Evolutionary conservation across 495 filamentous ascomycete genomes (phyloP).

Genomic region (Collariella sp.): DNA sequence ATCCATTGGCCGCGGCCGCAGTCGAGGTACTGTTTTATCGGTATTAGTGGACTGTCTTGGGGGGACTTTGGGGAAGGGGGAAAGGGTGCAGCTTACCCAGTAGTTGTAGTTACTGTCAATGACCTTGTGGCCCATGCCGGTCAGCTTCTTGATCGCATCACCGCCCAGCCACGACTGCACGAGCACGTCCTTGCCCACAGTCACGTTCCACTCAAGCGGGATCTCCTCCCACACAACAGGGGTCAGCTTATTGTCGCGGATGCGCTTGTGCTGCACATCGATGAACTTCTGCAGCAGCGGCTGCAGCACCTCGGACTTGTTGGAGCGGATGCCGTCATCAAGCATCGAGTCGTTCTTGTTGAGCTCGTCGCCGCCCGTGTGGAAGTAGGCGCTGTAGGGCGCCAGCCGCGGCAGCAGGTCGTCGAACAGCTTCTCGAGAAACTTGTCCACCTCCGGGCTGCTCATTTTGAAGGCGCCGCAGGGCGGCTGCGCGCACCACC

Average conservation of each 20-base stretch:
- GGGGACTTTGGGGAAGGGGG: too few relatives aligned
- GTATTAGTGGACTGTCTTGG: conserved; percentile 8
- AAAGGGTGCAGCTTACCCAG: conserved; percentile 43
- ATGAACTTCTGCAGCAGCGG: conserved; percentile 66
- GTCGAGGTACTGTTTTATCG: conserved; percentile 56
- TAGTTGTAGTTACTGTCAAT: conserved; percentile 67
- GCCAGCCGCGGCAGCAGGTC: conserved; percentile 64
- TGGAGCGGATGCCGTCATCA: conserved; percentile 61
- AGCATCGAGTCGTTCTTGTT: conserved; percentile 63
- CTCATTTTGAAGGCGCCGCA: conserved; percentile 70
- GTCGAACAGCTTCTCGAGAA: conserved; percentile 57
- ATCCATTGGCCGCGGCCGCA: conserved; percentile 74
- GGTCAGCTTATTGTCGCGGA: conserved; percentile 49
- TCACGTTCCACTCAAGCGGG: conserved; percentile 65
- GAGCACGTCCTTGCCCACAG: conserved; percentile 50
- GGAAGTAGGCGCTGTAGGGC: conserved; percentile 63
- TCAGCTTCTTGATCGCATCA: conserved; percentile 44
- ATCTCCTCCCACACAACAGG: conserved; percentile 82
- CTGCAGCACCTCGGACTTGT: conserved; percentile 49
- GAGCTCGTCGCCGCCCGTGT: conserved; percentile 77
- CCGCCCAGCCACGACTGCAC: conserved; percentile 67
- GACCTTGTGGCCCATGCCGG: conserved; percentile 54
- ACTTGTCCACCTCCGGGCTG: conserved; percentile 52
- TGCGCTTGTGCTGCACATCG: conserved; percentile 51
- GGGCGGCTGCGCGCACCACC: conserved; percentile 65